Conservation (phyloP, 2,329 filamentous ascomycete genomes). For the Lasiodiplodia theobromae region DNA sequence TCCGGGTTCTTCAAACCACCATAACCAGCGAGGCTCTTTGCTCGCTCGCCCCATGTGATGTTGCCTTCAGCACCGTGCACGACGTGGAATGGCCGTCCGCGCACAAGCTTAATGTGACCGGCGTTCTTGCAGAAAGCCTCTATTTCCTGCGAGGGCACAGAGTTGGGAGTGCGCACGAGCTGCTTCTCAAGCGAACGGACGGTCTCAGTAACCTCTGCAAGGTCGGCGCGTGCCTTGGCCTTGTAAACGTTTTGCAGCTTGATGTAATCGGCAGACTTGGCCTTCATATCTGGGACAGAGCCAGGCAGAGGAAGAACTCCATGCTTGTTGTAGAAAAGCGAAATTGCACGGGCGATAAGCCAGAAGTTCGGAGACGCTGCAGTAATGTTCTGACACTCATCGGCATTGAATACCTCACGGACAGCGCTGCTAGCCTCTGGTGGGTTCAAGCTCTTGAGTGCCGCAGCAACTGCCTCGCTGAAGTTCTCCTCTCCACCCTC, state of each 20-base stretch:
- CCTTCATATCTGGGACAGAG: slow-evolving; percentile 96
- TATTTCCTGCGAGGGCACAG: slow-evolving; percentile 74
- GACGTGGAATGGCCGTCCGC: slow-evolving; percentile 64
- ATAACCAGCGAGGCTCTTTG: slow-evolving; percentile 45
- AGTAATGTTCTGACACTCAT: slow-evolving; percentile 60
- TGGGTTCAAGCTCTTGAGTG: slow-evolving; percentile 82
- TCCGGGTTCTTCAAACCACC: slow-evolving; percentile 43
- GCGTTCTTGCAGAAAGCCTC: slow-evolving; percentile 96
- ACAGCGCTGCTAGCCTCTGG: slow-evolving; percentile 73
- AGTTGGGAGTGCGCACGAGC: slow-evolving; percentile 53
- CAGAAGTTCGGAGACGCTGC: slow-evolving; percentile 74
- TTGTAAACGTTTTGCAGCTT: slow-evolving; percentile 93
- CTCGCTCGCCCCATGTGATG: slow-evolving; percentile 56
- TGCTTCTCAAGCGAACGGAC: slow-evolving; percentile 65
- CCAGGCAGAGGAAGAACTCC: slow-evolving; percentile 82
- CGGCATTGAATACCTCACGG: slow-evolving; percentile 78
- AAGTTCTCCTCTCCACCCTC: slow-evolving; percentile 97
- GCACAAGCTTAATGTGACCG: slow-evolving; percentile 88
- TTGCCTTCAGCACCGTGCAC: slow-evolving; percentile 49
- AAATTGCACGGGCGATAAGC: slow-evolving; percentile 83
- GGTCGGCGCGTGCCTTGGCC: slow-evolving; percentile 79
- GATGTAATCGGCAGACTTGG: slow-evolving; percentile 88
- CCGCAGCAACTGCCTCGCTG: slow-evolving; percentile 86
- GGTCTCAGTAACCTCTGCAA: slow-evolving; percentile 73
- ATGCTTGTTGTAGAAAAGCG: slow-evolving; percentile 76